phyloP scores from a whole-genome alignment of 129 eudicot genomes.

The Solidago caesia region DNA sequence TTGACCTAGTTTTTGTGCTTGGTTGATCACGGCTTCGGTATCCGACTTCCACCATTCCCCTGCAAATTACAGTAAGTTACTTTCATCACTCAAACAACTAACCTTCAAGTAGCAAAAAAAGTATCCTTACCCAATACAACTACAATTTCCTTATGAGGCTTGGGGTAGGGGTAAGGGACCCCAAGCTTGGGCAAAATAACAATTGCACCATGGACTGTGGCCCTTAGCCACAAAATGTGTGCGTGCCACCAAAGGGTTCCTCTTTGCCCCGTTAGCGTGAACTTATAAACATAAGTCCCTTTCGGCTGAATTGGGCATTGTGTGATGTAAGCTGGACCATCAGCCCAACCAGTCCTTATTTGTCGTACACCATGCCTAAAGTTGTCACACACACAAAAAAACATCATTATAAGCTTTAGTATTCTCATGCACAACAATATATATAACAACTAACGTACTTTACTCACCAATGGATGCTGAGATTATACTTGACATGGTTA shows the following conservation, averaged over 20 bases:
- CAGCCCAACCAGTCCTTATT: conserved; percentile 89
- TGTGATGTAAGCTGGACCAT: conserved; percentile 87
- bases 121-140: conserved; percentile 49
- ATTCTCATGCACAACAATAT: not conserved
- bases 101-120: not conserved
- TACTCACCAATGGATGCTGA: conserved; percentile 76
- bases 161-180: conserved; percentile 72
- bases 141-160: conserved; percentile 59
- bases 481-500: conserved; percentile 65
- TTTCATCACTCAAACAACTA: conserved; percentile 8
- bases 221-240: conserved; percentile 83
- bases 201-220: conserved; percentile 83
- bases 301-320: conserved; percentile 89
- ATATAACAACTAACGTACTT: not conserved
- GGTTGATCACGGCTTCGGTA: conserved; percentile 64
- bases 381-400: not conserved
- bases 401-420: not conserved
- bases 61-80: not conserved
- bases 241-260: conserved; percentile 95
- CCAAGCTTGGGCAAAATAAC: conserved; percentile 76
- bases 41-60: conserved; percentile 98
- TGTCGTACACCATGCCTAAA: conserved; percentile 83
- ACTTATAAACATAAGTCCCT: conserved; percentile 59
- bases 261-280: conserved; percentile 72
- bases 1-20: conserved; percentile 51